phyloP scores from a whole-genome alignment of 768 basidiomycete genomes.

The Calocybe indica region DNA sequence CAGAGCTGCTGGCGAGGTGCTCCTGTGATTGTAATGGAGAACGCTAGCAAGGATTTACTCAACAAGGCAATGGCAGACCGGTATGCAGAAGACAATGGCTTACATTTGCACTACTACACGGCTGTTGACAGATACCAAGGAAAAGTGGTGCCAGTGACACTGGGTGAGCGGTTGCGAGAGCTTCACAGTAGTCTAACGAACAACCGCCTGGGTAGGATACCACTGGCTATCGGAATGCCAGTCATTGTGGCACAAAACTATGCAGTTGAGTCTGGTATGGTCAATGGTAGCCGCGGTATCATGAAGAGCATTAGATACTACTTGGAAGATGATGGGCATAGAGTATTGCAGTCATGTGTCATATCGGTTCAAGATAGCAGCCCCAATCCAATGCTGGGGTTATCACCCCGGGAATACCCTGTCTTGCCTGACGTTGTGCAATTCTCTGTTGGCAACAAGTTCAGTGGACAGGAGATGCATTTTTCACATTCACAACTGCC shows the following conservation, averaged over 20 bases:
- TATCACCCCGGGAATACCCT: constrained; percentile 11
- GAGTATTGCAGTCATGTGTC: constrained; percentile 17
- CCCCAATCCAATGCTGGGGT: constrained; percentile 7
- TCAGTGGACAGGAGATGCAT: background rate
- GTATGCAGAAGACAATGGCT: constrained; percentile 16
- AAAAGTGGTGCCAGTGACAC: background rate
- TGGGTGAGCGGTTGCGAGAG: constrained; percentile 5
- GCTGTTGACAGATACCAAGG: constrained; percentile 15
- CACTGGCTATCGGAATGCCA: constrained; percentile 32
- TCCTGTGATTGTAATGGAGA: constrained; percentile 30
- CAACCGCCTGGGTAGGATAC: constrained; percentile 23
- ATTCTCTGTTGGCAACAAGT: constrained; percentile 15
- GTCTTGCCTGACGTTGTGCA: constrained; percentile 16
- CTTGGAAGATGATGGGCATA: constrained; percentile 9
- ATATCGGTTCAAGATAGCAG: constrained; percentile 11
- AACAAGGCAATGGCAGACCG: constrained; percentile 19
- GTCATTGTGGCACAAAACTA: constrained; percentile 31
- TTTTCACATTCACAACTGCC: constrained; percentile 18
- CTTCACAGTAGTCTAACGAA: constrained; percentile 21
- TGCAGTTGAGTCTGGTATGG: constrained; percentile 28
- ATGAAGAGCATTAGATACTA: constrained; percentile 18
- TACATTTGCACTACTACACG: constrained; percentile 21
- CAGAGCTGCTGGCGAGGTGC: constrained; percentile 19
- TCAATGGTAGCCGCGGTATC: constrained; percentile 26
- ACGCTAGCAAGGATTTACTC: constrained; percentile 29